Percentiles rank a stretch among this genome's conserved stretches.
Conservation (phyloP, 192 early-diverging fungal species). For the Backusella tarrabulga region DNA sequence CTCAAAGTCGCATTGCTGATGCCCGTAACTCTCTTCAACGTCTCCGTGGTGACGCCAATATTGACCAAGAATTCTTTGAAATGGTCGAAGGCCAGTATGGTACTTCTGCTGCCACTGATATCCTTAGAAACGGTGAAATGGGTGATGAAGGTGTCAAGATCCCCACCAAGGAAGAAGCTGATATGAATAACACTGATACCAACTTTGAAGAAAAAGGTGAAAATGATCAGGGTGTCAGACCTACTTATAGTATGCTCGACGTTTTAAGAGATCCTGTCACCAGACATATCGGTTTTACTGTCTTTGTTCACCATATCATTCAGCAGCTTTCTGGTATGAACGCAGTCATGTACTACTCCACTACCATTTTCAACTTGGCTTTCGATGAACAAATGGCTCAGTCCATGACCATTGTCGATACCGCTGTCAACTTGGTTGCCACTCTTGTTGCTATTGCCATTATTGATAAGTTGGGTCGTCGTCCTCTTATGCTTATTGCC, state of each 20-base stretch:
- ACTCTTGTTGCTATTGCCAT: constrained; percentile 58
- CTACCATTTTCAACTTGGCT: constrained; percentile 69
- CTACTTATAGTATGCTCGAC: constrained; percentile 39
- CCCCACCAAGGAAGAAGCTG: not conserved
- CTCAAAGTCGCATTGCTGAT: constrained; percentile 61
- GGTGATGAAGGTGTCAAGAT: constrained; percentile 4
- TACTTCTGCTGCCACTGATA: constrained; percentile 8
- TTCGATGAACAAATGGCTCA: constrained; percentile 55
- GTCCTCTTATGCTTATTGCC: constrained; percentile 61
- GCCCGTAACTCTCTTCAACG: constrained; percentile 51
- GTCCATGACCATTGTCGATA: constrained; percentile 59
- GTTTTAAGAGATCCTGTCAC: constrained; percentile 59
- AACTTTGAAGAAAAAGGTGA: not conserved
- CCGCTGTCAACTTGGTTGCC: constrained; percentile 56
- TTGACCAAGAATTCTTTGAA: constrained; percentile 62
- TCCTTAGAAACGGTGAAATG: constrained; percentile 10
- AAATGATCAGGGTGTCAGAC: constrained; percentile 34
- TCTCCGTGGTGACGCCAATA: constrained; percentile 52
- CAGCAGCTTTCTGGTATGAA: constrained; percentile 88
- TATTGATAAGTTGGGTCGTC: constrained; percentile 68
- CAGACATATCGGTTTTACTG: constrained; percentile 57
- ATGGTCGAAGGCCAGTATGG: constrained; percentile 47
- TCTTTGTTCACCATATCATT: constrained; percentile 65
- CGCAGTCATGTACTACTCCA: constrained; percentile 82
- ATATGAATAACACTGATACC: constrained; percentile 6